Percentiles rank a stretch among this genome's conserved stretches.
phyloP scores from a whole-genome alignment of 1,284 basidiomycete species.

The Microbotryum saponariae region DNA sequence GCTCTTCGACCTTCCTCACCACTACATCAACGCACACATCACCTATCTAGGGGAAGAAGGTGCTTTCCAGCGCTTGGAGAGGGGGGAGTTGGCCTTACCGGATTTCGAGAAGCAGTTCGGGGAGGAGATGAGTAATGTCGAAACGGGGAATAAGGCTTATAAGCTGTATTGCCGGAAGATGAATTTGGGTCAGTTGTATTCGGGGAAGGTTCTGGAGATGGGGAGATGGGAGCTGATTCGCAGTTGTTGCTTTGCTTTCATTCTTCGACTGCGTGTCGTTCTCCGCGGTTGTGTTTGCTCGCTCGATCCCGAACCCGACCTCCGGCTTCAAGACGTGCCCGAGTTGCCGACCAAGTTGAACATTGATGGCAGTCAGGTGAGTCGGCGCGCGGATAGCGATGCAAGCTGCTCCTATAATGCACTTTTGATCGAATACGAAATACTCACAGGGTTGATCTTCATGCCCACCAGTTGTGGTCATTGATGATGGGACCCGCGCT shows the following conservation, averaged over 20 bases:
- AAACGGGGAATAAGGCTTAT: conserved; percentile 35
- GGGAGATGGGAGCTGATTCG: not conserved
- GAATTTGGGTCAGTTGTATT: conserved; percentile 17
- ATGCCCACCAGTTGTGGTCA: conserved; percentile 36
- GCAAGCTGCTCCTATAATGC: not conserved
- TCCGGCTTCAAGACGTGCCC: conserved; percentile 33
- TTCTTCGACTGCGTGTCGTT: no score
- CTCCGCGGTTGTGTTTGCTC: no score
- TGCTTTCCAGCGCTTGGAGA: conserved; percentile 41
- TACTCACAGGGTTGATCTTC: not conserved
- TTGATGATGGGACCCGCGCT: conserved; percentile 40
- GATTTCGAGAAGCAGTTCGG: conserved; percentile 40
- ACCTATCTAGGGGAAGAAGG: conserved; percentile 38
- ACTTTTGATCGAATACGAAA: no score
- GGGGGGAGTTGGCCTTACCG: conserved; percentile 37
- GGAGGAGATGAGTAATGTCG: conserved; percentile 35
- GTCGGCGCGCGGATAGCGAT: not conserved
- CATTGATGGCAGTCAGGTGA: conserved; percentile 37
- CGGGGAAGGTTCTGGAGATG: not conserved
- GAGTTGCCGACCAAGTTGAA: conserved; percentile 26
- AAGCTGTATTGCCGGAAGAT: conserved; percentile 34
- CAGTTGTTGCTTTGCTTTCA: not conserved
- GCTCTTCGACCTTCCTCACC: conserved; percentile 34
- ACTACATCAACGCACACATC: conserved; percentile 42
- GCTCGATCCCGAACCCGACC: no score